A percentile compares a stretch with the other conserved stretches of the same genome.
Conservation (phyloP, 345 rosid genomes). For the Psidium friedrichsthalianum region DNA sequence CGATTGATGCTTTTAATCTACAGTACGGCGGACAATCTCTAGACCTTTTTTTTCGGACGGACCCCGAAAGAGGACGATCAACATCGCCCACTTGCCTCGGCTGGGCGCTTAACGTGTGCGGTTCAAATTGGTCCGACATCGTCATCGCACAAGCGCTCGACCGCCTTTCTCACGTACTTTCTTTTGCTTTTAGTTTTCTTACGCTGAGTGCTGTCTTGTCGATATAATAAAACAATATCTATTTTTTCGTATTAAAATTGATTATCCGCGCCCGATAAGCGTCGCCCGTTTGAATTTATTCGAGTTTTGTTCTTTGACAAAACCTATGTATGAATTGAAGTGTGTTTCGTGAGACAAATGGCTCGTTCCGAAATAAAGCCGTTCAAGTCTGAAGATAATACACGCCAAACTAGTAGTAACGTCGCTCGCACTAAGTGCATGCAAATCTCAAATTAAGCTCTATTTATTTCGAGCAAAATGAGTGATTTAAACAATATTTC, state of each 20-base stretch:
- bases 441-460: not conserved
- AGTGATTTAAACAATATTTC: too few species aligned
- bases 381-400: not conserved
- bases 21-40: not conserved
- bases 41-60: not conserved
- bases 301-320: too few species aligned
- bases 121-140: not conserved
- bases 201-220: not conserved
- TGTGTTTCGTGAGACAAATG: not conserved
- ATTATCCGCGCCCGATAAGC: not conserved
- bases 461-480: too few species aligned
- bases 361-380: not conserved
- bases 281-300: not conserved
- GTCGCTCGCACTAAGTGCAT: not conserved
- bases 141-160: not conserved
- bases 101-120: not conserved
- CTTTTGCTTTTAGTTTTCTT: not conserved
- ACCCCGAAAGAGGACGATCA: not conserved
- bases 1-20: not conserved
- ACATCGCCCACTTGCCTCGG: not conserved
- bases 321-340: not conserved
- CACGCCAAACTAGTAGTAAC: not conserved
- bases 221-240: not conserved
- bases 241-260: not conserved
- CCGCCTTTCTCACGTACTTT: not conserved